These are phyloP conservation scores for Ophiorrhiza pumila DNA, from an alignment of 257 asterid species.

Conservation along the genomic window DNA sequence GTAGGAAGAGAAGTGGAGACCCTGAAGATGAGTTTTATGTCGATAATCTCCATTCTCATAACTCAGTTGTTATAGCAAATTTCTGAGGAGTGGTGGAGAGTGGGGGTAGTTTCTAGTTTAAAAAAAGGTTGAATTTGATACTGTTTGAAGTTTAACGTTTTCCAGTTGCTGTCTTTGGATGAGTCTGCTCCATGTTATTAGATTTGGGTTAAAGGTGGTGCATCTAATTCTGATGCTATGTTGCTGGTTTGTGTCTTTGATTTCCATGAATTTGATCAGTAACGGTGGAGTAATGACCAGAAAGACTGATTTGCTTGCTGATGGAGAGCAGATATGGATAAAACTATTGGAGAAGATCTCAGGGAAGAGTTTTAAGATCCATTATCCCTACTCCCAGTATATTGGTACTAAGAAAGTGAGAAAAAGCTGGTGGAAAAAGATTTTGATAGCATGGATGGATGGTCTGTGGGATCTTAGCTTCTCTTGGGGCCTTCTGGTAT, in stretches of 20 bases:
- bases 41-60: too few species aligned
- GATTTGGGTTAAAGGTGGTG: conserved; percentile 82
- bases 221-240: conserved; percentile 66
- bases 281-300: conserved; percentile 65
- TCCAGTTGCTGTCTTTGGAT: conserved; percentile 37
- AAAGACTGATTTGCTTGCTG: conserved; percentile 50
- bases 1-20: too few species aligned
- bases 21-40: too few species aligned
- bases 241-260: conserved; percentile 61
- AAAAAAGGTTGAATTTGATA: conserved; percentile 17
- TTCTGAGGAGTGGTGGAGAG: conserved; percentile 5
- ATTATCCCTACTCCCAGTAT: conserved; percentile 50
- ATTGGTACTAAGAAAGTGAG: conserved; percentile 44
- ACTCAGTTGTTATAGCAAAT: too few species aligned
- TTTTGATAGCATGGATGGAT: conserved; percentile 55
- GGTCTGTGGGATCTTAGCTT: conserved; percentile 33
- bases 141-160: conserved; percentile 20
- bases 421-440: conserved; percentile 62
- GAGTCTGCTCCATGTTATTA: conserved; percentile 74
- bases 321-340: conserved; percentile 59
- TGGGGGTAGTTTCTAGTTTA: conserved; percentile 6
- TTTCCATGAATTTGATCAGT: conserved; percentile 67
- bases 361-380: conserved; percentile 49
- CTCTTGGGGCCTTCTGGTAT: conserved; percentile 46
- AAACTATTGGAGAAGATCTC: conserved; percentile 55